phyloP scores from a whole-genome alignment of 2,329 filamentous ascomycete genomes.

The Mycosphaerelloides madeirae region DNA sequence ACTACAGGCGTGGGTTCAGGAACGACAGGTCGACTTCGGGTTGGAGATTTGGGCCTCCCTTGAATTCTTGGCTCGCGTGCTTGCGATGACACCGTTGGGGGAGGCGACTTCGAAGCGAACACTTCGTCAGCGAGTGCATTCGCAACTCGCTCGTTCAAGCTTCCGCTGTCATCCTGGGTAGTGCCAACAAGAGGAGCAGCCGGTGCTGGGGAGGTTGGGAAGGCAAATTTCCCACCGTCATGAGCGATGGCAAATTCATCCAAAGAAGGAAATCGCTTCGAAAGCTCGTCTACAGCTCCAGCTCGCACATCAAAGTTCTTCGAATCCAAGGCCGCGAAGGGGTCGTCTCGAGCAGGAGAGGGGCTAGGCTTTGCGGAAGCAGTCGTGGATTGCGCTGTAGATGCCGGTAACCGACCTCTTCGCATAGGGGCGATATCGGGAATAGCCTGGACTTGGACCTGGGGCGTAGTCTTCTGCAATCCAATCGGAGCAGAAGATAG shows the following conservation, averaged over 20 bases:
- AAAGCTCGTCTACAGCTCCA: constrained; percentile 69
- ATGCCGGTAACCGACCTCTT: constrained; percentile 66
- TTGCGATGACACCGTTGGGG: background rate
- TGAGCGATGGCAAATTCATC: constrained; percentile 90
- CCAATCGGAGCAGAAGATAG: constrained; percentile 51
- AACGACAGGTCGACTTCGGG: no score
- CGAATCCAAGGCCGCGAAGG: constrained; percentile 84
- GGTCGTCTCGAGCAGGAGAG: constrained; percentile 73
- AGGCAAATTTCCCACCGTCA: constrained; percentile 44
- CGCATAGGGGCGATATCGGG: constrained; percentile 94
- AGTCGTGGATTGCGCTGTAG: constrained; percentile 36
- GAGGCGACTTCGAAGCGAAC: constrained; percentile 49
- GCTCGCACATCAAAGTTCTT: constrained; percentile 47
- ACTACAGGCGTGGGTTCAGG: no score
- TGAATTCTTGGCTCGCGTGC: constrained; percentile 8
- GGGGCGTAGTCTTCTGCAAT: constrained; percentile 72
- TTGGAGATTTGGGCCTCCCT: background rate
- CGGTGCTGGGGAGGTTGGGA: constrained; percentile 7
- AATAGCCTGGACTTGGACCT: constrained; percentile 65
- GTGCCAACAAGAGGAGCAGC: constrained; percentile 31
- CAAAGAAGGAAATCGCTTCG: constrained; percentile 78
- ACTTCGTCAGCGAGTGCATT: constrained; percentile 79
- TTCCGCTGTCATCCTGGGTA: constrained; percentile 45
- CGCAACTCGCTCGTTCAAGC: constrained; percentile 62
- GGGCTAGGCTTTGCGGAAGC: constrained; percentile 52